Evolutionary conservation across 2,329 filamentous ascomycete genomes (phyloP).

Genomic region (Cryphonectria radicalis): DNA sequence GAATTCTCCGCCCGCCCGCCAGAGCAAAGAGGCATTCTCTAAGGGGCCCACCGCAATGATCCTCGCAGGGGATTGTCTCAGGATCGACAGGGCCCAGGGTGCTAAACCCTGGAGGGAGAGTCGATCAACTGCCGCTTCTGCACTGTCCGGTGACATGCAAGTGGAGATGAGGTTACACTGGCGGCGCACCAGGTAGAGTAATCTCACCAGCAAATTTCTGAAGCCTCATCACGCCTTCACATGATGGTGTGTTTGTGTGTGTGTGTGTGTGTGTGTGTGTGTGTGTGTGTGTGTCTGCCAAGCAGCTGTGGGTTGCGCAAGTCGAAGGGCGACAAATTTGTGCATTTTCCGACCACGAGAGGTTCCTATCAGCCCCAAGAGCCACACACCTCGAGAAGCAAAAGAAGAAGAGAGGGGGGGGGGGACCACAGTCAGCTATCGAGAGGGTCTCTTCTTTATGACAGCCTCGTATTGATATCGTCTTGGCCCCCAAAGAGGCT

Average conservation of each 20-base stretch:
- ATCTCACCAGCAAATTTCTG: constrained; percentile 10
- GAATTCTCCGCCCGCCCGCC: constrained; percentile 5
- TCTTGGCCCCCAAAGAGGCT: constrained; percentile 1
- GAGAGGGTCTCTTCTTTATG: background rate
- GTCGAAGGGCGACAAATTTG: background rate
- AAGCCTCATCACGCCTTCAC: constrained; percentile 2
- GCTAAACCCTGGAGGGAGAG: background rate
- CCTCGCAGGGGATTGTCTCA: constrained; percentile 15
- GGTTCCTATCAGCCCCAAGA: background rate
- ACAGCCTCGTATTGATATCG: constrained; percentile 10
- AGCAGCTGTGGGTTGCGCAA: background rate
- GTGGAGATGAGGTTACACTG: constrained; percentile 5
- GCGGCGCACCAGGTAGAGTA: background rate
- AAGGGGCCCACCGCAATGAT: constrained; percentile 17
- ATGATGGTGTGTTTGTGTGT: background rate
- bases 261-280: background rate
- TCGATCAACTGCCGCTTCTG: constrained; percentile 17
- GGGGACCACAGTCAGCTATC: background rate
- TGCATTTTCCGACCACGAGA: constrained; percentile 3
- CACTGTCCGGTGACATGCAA: background rate
- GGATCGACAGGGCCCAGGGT: constrained; percentile 15
- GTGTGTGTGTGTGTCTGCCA: background rate
- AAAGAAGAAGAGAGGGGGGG: background rate
- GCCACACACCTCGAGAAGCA: background rate
- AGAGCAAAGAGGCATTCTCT: background rate